Percentiles rank a stretch among this genome's conserved stretches.
These are phyloP conservation scores for Aureobasidium pullulans DNA, from an alignment of 2,329 filamentous ascomycete species.

Conservation along the genomic window DNA sequence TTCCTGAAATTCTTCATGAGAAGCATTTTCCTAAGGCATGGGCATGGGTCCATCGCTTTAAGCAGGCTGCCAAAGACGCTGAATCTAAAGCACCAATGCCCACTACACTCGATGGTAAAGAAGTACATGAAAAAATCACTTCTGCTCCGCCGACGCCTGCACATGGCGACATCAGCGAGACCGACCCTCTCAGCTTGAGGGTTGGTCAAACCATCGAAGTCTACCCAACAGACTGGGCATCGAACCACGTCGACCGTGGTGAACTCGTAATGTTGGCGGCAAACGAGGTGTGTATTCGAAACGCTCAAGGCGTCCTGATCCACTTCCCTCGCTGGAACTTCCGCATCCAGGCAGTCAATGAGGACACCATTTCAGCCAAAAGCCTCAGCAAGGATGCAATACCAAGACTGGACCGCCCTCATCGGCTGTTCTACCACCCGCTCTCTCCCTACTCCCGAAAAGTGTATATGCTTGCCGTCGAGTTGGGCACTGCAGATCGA, in stretches of 20 bases:
- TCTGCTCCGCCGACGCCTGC: conserved; percentile 32
- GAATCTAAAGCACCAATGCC: conserved; percentile 34
- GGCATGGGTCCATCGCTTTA: conserved; percentile 60
- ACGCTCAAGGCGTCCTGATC: conserved; percentile 41
- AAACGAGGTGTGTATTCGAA: conserved; percentile 50
- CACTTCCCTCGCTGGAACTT: conserved; percentile 58
- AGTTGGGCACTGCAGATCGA: not conserved
- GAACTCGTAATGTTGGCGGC: conserved; percentile 45
- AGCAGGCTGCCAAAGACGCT: conserved; percentile 38
- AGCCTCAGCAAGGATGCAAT: not conserved
- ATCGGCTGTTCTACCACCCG: conserved; percentile 1
- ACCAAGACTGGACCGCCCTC: not conserved
- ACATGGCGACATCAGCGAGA: conserved; percentile 12
- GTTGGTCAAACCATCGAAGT: conserved; percentile 50
- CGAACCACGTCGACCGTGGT: conserved; percentile 50
- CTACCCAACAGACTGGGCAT: conserved; percentile 57
- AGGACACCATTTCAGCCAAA: not conserved
- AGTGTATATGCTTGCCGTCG: conserved; percentile 3
- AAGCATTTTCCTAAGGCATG: conserved; percentile 52
- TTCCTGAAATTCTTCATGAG: conserved; percentile 47
- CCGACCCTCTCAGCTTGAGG: conserved; percentile 47
- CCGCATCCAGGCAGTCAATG: conserved; percentile 29
- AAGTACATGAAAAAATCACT: conserved; percentile 45
- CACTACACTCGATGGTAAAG: conserved; percentile 43
- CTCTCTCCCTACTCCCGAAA: not conserved